These are phyloP conservation scores for Cyberlindnera amylophila DNA, from an alignment of 805 yeast genomes.

Conservation along the genomic window DNA sequence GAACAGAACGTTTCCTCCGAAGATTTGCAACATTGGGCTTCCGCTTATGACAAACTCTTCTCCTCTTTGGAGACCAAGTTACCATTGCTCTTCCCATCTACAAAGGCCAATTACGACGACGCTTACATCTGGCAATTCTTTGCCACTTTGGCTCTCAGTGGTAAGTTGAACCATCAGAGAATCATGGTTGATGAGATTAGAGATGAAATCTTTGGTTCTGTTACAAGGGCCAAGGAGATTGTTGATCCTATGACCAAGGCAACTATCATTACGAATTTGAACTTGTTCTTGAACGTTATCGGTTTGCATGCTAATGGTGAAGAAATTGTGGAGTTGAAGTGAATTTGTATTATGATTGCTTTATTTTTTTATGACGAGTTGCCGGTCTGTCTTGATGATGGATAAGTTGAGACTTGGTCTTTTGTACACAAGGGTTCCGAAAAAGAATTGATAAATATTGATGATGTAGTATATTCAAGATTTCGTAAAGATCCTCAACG, in stretches of 20 bases:
- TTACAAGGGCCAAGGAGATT: constrained; percentile 63
- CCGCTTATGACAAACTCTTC: constrained; percentile 78
- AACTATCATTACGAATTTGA: constrained; percentile 72
- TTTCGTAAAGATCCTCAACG: constrained; percentile 34
- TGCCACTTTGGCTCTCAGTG: constrained; percentile 90
- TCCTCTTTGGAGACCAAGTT: constrained; percentile 75
- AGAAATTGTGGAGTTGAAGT: constrained; percentile 75
- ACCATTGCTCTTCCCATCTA: constrained; percentile 77
- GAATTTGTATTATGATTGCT: constrained; percentile 1
- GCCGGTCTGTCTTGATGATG: too few relatives aligned
- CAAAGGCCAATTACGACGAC: constrained; percentile 31
- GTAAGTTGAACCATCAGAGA: constrained; percentile 86
- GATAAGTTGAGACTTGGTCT: too few relatives aligned
- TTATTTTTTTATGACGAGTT: too few relatives aligned
- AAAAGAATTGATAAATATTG: too few relatives aligned
- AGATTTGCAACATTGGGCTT: constrained; percentile 58
- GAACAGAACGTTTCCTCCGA: constrained; percentile 52
- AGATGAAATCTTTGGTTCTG: constrained; percentile 86
- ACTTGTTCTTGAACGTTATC: constrained; percentile 92
- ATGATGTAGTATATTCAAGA: too few relatives aligned
- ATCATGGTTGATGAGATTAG: constrained; percentile 91
- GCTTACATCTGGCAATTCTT: constrained; percentile 91
- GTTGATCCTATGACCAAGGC: constrained; percentile 40
- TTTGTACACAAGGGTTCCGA: too few relatives aligned
- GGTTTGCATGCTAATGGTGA: constrained; percentile 89